Conservation (phyloP, 73 alveolate species). For the Uronychia binucleata region DNA sequence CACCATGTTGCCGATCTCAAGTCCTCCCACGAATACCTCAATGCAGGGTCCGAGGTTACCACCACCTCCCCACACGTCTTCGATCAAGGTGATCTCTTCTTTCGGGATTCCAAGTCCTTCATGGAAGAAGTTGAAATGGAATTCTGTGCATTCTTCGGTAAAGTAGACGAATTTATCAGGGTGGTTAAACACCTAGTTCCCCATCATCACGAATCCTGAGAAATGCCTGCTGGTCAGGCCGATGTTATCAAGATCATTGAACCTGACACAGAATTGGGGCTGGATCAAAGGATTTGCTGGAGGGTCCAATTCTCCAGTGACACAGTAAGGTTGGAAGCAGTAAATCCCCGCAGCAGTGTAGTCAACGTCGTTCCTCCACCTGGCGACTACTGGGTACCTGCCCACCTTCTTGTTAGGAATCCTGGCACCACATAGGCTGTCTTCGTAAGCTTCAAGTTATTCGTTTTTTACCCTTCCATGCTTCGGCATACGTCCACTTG, state of each 20-base stretch:
- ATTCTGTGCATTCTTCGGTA: slow-evolving; percentile 97
- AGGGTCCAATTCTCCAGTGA: slow-evolving; percentile 98
- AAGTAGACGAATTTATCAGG: slow-evolving; percentile 94
- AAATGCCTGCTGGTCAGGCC: slow-evolving; percentile 99
- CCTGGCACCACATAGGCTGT: slow-evolving; percentile 85
- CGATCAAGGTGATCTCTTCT: slow-evolving; percentile 97
- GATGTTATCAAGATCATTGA: slow-evolving; percentile 97
- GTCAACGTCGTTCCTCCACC: slow-evolving; percentile 99
- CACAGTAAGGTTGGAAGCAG: slow-evolving; percentile 98
- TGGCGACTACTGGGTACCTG: slow-evolving; percentile 97
- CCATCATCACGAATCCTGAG: slow-evolving; percentile 98
- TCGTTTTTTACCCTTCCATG: slow-evolving; percentile 88
- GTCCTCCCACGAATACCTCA: slow-evolving; percentile 97
- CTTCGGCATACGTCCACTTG: slow-evolving; percentile 94
- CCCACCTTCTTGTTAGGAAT: slow-evolving; percentile 93
- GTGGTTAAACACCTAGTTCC: slow-evolving; percentile 95
- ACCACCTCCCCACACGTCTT: slow-evolving; percentile 99
- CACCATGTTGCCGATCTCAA: slow-evolving; percentile 98
- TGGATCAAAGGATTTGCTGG: slow-evolving; percentile 99
- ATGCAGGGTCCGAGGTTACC: slow-evolving; percentile 99
- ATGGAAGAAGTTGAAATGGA: slow-evolving; percentile 96
- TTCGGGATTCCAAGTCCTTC: slow-evolving; percentile 93
- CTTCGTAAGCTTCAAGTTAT: background rate
- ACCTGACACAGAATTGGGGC: slow-evolving; percentile 98
- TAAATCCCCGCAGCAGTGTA: slow-evolving; percentile 98